A percentile compares a stretch with the other conserved stretches of the same genome.
Conservation (phyloP, 176 grass and related monocot species). For the Aegilops tauschii region DNA sequence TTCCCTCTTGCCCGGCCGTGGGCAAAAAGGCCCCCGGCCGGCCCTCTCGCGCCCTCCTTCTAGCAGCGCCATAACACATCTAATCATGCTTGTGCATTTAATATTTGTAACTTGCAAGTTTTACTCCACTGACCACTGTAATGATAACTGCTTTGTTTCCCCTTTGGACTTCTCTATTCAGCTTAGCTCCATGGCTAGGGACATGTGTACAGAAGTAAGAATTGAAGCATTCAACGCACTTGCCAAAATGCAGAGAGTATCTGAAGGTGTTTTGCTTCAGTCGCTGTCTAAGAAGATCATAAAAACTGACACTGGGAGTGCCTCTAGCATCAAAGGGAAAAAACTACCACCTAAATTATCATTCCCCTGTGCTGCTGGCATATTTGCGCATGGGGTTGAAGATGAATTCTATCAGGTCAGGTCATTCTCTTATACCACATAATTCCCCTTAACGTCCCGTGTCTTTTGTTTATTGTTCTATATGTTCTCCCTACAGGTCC, state of each 20-base stretch:
- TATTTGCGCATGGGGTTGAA: slow-evolving; percentile 85
- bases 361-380: slow-evolving; percentile 61
- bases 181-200: slow-evolving; percentile 86
- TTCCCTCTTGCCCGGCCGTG: too few relatives aligned
- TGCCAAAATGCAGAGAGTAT: slow-evolving; percentile 60
- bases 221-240: slow-evolving; percentile 74
- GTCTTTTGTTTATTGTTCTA: slow-evolving; percentile 28
- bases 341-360: slow-evolving; percentile 43
- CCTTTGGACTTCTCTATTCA: slow-evolving; percentile 36
- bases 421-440: slow-evolving; percentile 18
- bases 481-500: slow-evolving; percentile 51
- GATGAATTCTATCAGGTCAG: slow-evolving; percentile 81
- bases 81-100: neutral
- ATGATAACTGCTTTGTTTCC: slow-evolving; percentile 15
- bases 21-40: too few relatives aligned
- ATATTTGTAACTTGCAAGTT: neutral
- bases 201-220: slow-evolving; percentile 81
- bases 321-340: slow-evolving; percentile 37
- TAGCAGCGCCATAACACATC: neutral
- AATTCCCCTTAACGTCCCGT: neutral
- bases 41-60: too few relatives aligned
- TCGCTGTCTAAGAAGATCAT: slow-evolving; percentile 82
- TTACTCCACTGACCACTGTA: neutral
- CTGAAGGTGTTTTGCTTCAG: slow-evolving; percentile 67
- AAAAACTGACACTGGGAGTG: slow-evolving; percentile 39